A percentile compares a stretch with the other conserved stretches of the same genome.
Conservation (phyloP, 495 filamentous ascomycete species). For the Daldinia loculata region DNA sequence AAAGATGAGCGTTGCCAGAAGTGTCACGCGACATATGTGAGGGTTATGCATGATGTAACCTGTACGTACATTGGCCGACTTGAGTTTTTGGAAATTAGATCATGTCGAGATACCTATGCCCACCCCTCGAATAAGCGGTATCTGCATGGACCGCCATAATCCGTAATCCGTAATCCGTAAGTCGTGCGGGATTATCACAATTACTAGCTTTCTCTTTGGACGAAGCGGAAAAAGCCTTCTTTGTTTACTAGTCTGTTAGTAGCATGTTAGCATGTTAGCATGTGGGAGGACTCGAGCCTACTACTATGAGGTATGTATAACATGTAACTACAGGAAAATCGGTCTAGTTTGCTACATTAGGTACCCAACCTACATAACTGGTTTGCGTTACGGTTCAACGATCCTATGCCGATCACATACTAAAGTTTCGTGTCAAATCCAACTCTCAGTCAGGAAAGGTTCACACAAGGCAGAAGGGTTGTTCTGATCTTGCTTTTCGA, state of each 20-base stretch:
- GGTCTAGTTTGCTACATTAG: neutral
- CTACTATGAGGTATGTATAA: too few relatives aligned
- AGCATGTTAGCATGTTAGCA: too few relatives aligned
- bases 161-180: conserved; percentile 1
- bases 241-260: neutral
- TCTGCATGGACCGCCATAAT: conserved; percentile 1
- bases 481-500: conserved; percentile 32
- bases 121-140: conserved; percentile 37
- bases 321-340: too few relatives aligned
- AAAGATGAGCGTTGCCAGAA: conserved; percentile 32
- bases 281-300: too few relatives aligned
- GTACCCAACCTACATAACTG: neutral
- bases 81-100: conserved; percentile 4
- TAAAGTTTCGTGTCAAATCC: conserved; percentile 2
- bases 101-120: conserved; percentile 19
- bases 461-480: neutral
- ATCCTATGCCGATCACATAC: neutral
- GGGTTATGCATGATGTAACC: conserved; percentile 41
- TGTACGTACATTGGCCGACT: conserved; percentile 6
- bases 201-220: conserved; percentile 3
- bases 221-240: neutral
- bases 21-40: conserved; percentile 43
- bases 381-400: neutral
- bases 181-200: conserved; percentile 37
- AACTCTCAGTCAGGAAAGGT: conserved; percentile 17